Conservation (phyloP, 352 stramenopile species). For the Stramenopiles sp. region DNA sequence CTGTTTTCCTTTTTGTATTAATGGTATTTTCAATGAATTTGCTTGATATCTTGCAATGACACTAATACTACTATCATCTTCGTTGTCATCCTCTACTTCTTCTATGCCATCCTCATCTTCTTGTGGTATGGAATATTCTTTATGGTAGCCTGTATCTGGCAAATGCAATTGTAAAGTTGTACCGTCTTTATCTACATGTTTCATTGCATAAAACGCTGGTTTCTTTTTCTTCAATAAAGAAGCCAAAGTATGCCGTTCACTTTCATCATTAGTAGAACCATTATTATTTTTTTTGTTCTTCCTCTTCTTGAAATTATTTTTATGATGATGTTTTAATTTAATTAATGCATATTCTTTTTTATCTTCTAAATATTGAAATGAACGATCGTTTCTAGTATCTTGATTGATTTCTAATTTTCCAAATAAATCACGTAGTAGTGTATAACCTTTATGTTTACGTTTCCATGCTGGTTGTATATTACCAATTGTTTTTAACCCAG, state of each 20-base stretch:
- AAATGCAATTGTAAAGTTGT: not conserved
- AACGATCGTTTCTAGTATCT: not conserved
- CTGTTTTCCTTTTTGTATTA: no score
- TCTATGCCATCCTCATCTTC: no score
- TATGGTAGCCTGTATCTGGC: not conserved
- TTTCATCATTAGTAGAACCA: no score
- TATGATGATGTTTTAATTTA: not conserved
- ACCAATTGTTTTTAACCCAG: not conserved
- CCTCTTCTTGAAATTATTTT: not conserved
- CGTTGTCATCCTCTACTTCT: no score
- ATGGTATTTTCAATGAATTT: no score
- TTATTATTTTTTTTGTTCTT: not conserved
- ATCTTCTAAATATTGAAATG: not conserved
- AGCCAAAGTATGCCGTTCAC: no score
- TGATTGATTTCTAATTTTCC: not conserved
- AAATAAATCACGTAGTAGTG: not conserved
- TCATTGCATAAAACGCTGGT: not conserved
- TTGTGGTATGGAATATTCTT: not conserved
- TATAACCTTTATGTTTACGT: not conserved
- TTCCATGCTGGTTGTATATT: not conserved
- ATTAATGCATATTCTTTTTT: not conserved
- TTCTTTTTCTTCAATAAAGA: not conserved
- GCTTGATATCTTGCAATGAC: no score
- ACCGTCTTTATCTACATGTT: not conserved
- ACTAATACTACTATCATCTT: no score